Evolutionary conservation across 1,284 basidiomycete species (phyloP).

Genomic region (Dichomitus squalens): DNA sequence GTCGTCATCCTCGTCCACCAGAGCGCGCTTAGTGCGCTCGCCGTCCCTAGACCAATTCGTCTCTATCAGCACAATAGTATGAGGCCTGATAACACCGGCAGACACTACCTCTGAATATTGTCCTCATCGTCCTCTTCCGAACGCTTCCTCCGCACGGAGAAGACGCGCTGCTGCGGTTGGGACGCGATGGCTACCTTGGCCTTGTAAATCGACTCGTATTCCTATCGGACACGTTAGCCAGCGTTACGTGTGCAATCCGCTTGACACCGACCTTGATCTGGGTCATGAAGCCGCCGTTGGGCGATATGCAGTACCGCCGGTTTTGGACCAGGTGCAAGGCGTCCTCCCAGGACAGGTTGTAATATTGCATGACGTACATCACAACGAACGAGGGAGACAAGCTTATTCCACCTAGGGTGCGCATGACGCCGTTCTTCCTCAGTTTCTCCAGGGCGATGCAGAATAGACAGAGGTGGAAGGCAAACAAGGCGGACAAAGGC

Average conservation of each 20-base stretch:
- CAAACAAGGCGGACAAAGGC: neutral
- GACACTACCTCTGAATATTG: conserved; percentile 47
- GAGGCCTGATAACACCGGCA: neutral
- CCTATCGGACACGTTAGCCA: conserved; percentile 44
- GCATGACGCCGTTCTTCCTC: neutral
- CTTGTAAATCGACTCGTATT: conserved; percentile 89
- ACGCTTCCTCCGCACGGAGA: conserved; percentile 62
- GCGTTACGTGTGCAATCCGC: neutral
- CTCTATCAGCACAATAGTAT: neutral
- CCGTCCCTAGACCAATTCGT: conserved; percentile 22
- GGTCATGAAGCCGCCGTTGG: conserved; percentile 83
- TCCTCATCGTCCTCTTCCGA: conserved; percentile 67
- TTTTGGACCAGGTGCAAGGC: conserved; percentile 87
- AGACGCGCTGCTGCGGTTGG: conserved; percentile 49
- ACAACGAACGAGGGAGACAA: conserved; percentile 88
- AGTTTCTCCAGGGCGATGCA: neutral
- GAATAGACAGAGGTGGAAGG: neutral
- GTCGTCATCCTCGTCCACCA: conserved; percentile 29
- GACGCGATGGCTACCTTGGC: conserved; percentile 66
- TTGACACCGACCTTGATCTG: conserved; percentile 74
- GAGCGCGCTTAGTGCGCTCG: conserved; percentile 30
- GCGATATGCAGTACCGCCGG: conserved; percentile 87
- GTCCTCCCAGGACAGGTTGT: conserved; percentile 80
- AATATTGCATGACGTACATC: conserved; percentile 90
- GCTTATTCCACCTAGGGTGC: conserved; percentile 74